phyloP scores from a whole-genome alignment of 2,329 filamentous ascomycete species.

The Didymella segeticola region DNA sequence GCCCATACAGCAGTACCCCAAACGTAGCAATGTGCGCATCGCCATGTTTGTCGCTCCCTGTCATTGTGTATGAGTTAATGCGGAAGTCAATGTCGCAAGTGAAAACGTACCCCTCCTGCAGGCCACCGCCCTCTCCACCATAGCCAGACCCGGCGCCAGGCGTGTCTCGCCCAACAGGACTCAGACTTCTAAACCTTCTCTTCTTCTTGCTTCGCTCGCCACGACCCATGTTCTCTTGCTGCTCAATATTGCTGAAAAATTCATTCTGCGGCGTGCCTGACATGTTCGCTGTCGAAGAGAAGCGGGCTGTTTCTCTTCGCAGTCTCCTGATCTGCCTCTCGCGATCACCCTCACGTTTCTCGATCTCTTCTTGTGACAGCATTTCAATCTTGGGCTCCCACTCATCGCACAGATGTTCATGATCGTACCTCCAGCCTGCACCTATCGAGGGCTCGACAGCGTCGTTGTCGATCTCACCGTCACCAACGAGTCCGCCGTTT shows the following conservation, averaged over 20 bases:
- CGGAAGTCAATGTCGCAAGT: neutral
- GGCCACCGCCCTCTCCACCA: constrained; percentile 70
- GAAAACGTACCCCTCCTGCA: constrained; percentile 50
- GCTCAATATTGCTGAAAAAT: constrained; percentile 64
- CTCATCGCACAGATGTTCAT: constrained; percentile 75
- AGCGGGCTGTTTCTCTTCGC: constrained; percentile 88
- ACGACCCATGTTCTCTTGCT: constrained; percentile 81
- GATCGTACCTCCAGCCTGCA: constrained; percentile 94
- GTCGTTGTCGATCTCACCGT: constrained; percentile 84
- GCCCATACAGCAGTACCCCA: constrained; percentile 94
- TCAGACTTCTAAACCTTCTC: constrained; percentile 86
- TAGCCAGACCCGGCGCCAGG: constrained; percentile 74
- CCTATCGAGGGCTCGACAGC: constrained; percentile 76
- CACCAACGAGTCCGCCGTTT: constrained; percentile 80
- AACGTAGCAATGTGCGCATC: constrained; percentile 85
- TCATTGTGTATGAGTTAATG: constrained; percentile 21
- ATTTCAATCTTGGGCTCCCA: constrained; percentile 62
- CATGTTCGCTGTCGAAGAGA: constrained; percentile 86
- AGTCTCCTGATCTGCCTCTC: constrained; percentile 88
- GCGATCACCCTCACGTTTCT: constrained; percentile 92
- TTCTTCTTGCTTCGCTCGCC: constrained; percentile 97
- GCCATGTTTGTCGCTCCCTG: constrained; percentile 81
- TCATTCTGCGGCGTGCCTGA: constrained; percentile 70
- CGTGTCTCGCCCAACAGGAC: constrained; percentile 81
- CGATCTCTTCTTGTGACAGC: constrained; percentile 93